phyloP scores from a whole-genome alignment of 805 yeast species.

The Candida railenensis region DNA sequence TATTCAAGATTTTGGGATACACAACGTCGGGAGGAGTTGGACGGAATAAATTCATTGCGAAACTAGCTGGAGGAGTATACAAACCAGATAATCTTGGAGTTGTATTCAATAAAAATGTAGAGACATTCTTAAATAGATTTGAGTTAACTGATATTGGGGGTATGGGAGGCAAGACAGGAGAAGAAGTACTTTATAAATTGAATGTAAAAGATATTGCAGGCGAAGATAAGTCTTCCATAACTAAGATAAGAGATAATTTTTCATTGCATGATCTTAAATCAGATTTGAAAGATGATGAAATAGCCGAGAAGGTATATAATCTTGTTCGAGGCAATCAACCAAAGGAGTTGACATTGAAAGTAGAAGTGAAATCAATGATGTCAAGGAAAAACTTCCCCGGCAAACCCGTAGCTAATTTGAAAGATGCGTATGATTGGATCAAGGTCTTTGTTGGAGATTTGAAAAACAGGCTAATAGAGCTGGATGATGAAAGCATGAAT shows the following conservation, averaged over 20 bases:
- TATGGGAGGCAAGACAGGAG: slow-evolving; percentile 88
- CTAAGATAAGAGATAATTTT: slow-evolving; percentile 51
- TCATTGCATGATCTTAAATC: slow-evolving; percentile 22
- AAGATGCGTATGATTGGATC: slow-evolving; percentile 75
- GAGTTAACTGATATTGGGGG: slow-evolving; percentile 80
- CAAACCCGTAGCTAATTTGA: slow-evolving; percentile 44
- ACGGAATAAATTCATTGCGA: slow-evolving; percentile 73
- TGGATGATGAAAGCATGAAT: slow-evolving; percentile 61
- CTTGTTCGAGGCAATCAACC: slow-evolving; percentile 63
- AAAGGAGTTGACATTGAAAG: slow-evolving; percentile 55
- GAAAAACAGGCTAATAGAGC: slow-evolving; percentile 64
- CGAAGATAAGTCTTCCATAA: slow-evolving; percentile 24
- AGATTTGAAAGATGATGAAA: slow-evolving; percentile 34
- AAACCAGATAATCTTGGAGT: slow-evolving; percentile 90
- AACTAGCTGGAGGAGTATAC: slow-evolving; percentile 78
- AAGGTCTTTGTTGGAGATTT: slow-evolving; percentile 81
- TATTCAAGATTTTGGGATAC: slow-evolving; percentile 61
- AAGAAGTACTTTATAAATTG: slow-evolving; percentile 49
- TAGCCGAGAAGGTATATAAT: slow-evolving; percentile 57
- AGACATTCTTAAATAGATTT: slow-evolving; percentile 56
- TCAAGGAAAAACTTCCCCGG: slow-evolving; percentile 78
- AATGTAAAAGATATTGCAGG: slow-evolving; percentile 32
- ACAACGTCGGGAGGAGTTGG: slow-evolving; percentile 91
- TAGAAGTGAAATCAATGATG: slow-evolving; percentile 80
- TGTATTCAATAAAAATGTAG: slow-evolving; percentile 48